Evolutionary conservation across 2,329 filamentous ascomycete genomes (phyloP).

Genomic region (Neoascochyta sp.): DNA sequence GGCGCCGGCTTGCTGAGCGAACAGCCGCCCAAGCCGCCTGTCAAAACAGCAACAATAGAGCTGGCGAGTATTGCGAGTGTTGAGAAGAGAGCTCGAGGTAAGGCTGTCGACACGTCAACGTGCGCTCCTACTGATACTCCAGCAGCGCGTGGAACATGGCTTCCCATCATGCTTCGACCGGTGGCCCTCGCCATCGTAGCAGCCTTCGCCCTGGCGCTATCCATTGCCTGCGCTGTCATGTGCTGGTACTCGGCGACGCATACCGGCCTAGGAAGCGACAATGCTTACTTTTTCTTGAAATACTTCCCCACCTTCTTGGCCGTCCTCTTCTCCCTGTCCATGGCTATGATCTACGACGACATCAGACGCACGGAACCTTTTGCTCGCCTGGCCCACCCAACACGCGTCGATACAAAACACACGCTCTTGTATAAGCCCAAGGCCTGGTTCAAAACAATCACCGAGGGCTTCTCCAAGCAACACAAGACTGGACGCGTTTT

Average conservation of each 20-base stretch:
- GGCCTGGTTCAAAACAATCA: slow-evolving; percentile 9
- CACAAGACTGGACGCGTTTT: slow-evolving; percentile 7
- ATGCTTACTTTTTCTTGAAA: slow-evolving; percentile 4
- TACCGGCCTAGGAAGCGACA: slow-evolving; percentile 8
- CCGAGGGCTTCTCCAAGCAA: slow-evolving; percentile 6
- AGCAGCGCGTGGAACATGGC: slow-evolving; percentile 4
- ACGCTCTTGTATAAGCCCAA: slow-evolving; percentile 4
- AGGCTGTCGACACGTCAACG: not conserved
- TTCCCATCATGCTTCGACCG: slow-evolving; percentile 10
- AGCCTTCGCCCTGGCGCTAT: slow-evolving; percentile 2
- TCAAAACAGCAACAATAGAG: no score
- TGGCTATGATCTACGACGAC: slow-evolving; percentile 10
- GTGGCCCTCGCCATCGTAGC: slow-evolving; percentile 5
- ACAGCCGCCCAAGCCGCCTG: no score
- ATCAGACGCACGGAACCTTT: slow-evolving; percentile 12
- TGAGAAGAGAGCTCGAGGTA: not conserved
- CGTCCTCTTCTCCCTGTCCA: slow-evolving; percentile 8
- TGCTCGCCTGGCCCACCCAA: slow-evolving; percentile 5
- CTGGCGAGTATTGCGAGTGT: not conserved
- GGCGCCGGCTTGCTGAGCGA: no score
- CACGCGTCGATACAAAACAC: not conserved
- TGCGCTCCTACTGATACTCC: not conserved
- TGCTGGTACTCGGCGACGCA: slow-evolving; percentile 9
- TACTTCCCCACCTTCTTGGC: slow-evolving; percentile 11
- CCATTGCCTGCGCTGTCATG: slow-evolving; percentile 2